Evolutionary conservation across 352 stramenopile species (phyloP).

Genomic region (Globisporangium acanthophoron): DNA sequence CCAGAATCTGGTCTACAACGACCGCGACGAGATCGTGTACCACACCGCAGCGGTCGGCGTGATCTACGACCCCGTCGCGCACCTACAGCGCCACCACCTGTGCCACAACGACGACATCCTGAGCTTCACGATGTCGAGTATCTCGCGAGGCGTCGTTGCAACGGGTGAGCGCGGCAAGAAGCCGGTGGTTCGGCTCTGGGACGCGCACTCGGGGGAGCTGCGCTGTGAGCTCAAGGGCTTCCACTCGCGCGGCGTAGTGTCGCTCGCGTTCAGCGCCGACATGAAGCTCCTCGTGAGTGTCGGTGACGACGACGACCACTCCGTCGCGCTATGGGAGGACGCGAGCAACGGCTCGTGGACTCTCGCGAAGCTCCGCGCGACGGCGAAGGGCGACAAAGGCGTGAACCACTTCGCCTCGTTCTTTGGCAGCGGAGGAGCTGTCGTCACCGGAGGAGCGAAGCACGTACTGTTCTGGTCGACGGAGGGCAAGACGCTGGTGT

Average conservation of each 20-base stretch:
- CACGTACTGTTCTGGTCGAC: conserved; percentile 67
- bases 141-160: conserved; percentile 65
- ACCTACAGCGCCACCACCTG: conserved; percentile 78
- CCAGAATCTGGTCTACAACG: conserved; percentile 83
- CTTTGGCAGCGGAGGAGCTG: conserved; percentile 17
- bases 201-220: conserved; percentile 66
- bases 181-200: conserved; percentile 75
- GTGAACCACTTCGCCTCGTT: conserved; percentile 56
- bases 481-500: conserved; percentile 45
- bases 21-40: conserved; percentile 76
- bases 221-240: conserved; percentile 56
- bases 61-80: conserved; percentile 63
- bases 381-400: conserved; percentile 47
- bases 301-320: conserved; percentile 82
- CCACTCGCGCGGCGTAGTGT: conserved; percentile 65
- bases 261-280: conserved; percentile 59
- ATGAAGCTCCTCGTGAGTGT: conserved; percentile 57
- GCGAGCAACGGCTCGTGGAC: conserved; percentile 67
- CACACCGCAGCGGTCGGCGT: conserved; percentile 84
- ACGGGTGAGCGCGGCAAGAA: conserved; percentile 84
- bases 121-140: conserved; percentile 61
- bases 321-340: conserved; percentile 69
- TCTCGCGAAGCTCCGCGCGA: conserved; percentile 30
- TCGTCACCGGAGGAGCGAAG: conserved; percentile 63
- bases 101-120: conserved; percentile 87